Conservation (phyloP, 805 yeast genomes). For the Saccharomycopsis javanensis region DNA sequence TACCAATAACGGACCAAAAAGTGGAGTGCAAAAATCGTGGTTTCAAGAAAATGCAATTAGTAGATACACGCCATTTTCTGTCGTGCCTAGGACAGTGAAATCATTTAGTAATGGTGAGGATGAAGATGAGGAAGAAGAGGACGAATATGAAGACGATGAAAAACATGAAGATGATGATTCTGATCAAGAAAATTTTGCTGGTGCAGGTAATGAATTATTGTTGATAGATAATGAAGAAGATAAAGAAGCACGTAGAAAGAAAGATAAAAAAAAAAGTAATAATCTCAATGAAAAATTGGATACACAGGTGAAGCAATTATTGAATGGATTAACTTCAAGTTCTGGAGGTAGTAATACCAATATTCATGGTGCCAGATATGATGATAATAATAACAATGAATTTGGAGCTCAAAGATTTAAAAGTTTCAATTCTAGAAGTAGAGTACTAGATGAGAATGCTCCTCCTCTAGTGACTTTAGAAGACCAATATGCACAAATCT, state of each 20-base stretch:
- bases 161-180: conserved; percentile 3
- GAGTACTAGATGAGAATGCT: conserved; percentile 13
- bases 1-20: not conserved
- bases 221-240: conserved; percentile 1
- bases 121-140: not conserved
- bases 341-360: not conserved
- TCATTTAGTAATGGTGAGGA: not conserved
- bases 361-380: not conserved
- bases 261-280: not conserved
- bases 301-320: conserved; percentile 12
- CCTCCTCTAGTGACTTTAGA: conserved; percentile 14
- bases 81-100: conserved; percentile 13
- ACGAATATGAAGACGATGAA: conserved; percentile 3
- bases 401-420: conserved; percentile 17
- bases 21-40: conserved; percentile 11
- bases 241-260: not conserved
- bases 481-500: conserved; percentile 4
- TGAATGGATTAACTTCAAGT: conserved; percentile 12
- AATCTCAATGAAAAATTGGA: conserved; percentile 6
- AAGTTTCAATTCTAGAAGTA: conserved; percentile 4
- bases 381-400: not conserved
- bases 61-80: conserved; percentile 12
- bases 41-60: conserved; percentile 5
- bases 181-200: conserved; percentile 2
- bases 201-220: not conserved